Base-by-base conservation (phyloP, 305 asterid species). In the Rubia balearica region DNA sequence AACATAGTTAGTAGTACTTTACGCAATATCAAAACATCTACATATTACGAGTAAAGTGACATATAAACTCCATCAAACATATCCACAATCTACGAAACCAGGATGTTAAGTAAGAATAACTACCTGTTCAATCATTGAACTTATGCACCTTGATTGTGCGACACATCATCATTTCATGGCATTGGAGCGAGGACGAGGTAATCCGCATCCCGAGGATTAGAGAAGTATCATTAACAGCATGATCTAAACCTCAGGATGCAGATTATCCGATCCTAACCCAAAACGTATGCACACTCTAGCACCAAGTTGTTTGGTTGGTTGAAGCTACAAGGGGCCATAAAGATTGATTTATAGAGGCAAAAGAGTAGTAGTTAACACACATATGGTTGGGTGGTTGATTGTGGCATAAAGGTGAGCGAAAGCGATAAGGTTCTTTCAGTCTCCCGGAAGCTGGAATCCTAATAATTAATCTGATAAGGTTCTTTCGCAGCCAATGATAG, bases 141-240 rank as follows among this genome's bases (percentile, higher is more conserved):
- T n/a, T n/a, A n/a, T n/a, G n/a, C n/a, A n/a, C n/a, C n/a, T n/a
- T 33, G 36, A 33, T 33, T 0, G 3, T 33, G 36, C 0, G 36
- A 33, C 36, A 33, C 36, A 57, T 21, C 30, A 21, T 57, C 33
- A 2, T 19, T 19, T 38, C 17, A 61, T n/a, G 65, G 67, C 16
- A 79, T 72, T 79, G 78, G 21, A 62, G 74, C 56, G 8, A 80
- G 85, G 85, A 77, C 36, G 70, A 77, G 90, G 83, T 88, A 88
- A 90, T 81, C 96, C 78, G 85, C 90, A 83, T 67, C 89, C 87
- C 41, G 81, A 86, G 92, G 92, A 14, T 78, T 86, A 80, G 85
- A 88, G 57, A 0, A 16, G 22, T 5, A 43, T 13, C 48, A 59
- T 30, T 3, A 33, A 40, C 11, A 45, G 17, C 14, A 56, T 62